Evolutionary conservation across 805 yeast species (phyloP).

Genomic region (Cephaloascus fragrans): DNA sequence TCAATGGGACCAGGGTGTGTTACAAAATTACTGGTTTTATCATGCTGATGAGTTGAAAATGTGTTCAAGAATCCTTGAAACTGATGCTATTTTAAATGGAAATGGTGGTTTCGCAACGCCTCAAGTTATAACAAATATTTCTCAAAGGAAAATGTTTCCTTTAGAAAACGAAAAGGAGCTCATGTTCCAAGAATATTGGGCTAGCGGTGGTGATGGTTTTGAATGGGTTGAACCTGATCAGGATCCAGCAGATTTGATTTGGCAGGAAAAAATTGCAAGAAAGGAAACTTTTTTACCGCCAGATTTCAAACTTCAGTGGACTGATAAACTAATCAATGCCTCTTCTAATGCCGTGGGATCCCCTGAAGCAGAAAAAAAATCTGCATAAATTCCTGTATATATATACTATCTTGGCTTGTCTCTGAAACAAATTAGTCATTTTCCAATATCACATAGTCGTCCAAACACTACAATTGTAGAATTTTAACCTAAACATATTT

Average conservation of each 20-base stretch:
- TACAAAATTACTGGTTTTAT: slow-evolving; percentile 51
- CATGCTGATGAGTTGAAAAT: slow-evolving; percentile 63
- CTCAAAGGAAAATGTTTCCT: slow-evolving; percentile 23
- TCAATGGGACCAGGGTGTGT: slow-evolving; percentile 57
- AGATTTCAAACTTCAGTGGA: slow-evolving; percentile 21
- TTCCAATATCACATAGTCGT: no score
- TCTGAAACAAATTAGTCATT: no score
- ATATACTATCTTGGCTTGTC: no score
- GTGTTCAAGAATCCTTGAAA: slow-evolving; percentile 54
- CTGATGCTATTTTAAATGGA: slow-evolving; percentile 47
- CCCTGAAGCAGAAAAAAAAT: no score
- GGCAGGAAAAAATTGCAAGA: slow-evolving; percentile 21
- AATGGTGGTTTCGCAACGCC: slow-evolving; percentile 27
- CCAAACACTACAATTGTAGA: no score
- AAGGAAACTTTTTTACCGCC: slow-evolving; percentile 3
- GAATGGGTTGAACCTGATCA: slow-evolving; percentile 88
- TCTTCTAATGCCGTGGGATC: background rate
- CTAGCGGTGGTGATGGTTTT: slow-evolving; percentile 76
- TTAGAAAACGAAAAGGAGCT: slow-evolving; percentile 56
- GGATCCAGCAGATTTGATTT: slow-evolving; percentile 66
- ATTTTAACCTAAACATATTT: no score
- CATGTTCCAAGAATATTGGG: slow-evolving; percentile 76
- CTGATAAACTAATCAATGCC: slow-evolving; percentile 23
- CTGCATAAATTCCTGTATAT: no score
- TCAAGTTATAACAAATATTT: slow-evolving; percentile 14